Evolutionary conservation across 2,329 filamentous ascomycete species (phyloP).

Genomic region (Ilyonectria sp.): DNA sequence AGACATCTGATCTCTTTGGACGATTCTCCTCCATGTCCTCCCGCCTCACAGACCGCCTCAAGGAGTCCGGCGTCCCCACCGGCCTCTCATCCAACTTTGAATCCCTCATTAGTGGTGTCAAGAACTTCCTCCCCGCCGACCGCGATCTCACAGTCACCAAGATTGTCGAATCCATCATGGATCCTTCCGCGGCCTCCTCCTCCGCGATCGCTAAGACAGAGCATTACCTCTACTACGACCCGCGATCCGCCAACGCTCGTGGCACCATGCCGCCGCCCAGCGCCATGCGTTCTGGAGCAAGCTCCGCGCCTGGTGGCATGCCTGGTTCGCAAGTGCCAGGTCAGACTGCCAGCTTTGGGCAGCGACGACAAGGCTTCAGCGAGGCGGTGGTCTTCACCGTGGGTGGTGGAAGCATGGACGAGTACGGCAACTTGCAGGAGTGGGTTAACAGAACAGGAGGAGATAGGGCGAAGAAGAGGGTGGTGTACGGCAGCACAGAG

Average conservation of each 20-base stretch:
- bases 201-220: constrained; percentile 97
- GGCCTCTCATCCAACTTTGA: constrained; percentile 86
- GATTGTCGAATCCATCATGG: constrained; percentile 98
- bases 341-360: constrained; percentile 88
- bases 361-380: constrained; percentile 88
- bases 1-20: constrained; percentile 86
- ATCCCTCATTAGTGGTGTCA: constrained; percentile 93
- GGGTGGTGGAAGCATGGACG: constrained; percentile 97
- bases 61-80: constrained; percentile 85
- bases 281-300: constrained; percentile 63
- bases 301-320: constrained; percentile 63
- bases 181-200: constrained; percentile 89
- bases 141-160: constrained; percentile 97
- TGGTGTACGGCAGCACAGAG: constrained; percentile 96
- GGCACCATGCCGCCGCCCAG: constrained; percentile 91
- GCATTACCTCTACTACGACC: constrained; percentile 97
- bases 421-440: constrained; percentile 97
- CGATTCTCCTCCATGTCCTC: constrained; percentile 94
- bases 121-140: constrained; percentile 97
- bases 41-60: constrained; percentile 92
- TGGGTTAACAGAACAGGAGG: constrained; percentile 87
- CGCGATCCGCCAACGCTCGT: constrained; percentile 90
- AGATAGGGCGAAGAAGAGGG: constrained; percentile 78
- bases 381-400: constrained; percentile 96
- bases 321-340: constrained; percentile 70